Base-by-base conservation (phyloP, 2,329 filamentous ascomycete genomes). In the Trichoderma sp. region DNA sequence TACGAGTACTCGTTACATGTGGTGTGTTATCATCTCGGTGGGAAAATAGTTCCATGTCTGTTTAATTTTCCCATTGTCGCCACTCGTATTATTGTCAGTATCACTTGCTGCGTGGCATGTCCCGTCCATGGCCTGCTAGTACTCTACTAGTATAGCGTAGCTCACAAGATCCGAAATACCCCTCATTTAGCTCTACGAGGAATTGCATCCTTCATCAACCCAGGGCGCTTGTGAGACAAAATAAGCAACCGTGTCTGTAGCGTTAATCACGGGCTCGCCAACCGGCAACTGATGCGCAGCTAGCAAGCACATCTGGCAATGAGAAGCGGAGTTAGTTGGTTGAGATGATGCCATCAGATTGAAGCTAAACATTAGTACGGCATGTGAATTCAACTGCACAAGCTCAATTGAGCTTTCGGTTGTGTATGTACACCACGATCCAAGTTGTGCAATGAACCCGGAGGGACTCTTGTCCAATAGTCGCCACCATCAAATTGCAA, bases 271-370 rank as follows among this genome's bases (percentile, higher is more conserved):
- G 24, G 51, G 34, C 34, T 28, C 43, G 43, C 43, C 30, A 66
- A 66, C 64, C 64, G 51, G 51, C 64, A 67, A 57, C 34, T 43
- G 51, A 57, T 56, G 24, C 30, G 34, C 51, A 67, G 32, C 30
- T 57, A 32, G 64, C 21, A n/a, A 30, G 53, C 26, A 18, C 34
- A 24, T 57, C 32, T 47, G 24, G 12, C 65, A 47, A 53, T 34
- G 53, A 68, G 65, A 68, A 68, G 65, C 65, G 53, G 34, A 68
- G 15, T 39, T 18, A n/a, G 43, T 47, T 47, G 43, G n/a, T n/a
- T 47, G 18, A 11, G 8, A 47, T 47, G 18, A 47, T 47, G 43
- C 15, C n/a, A 47, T 47, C n/a, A 47, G 43, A 47, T 47, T n/a
- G 43, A 47, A 47, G 43, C 43, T 47, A 21, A n/a, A 21, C 43